Base-by-base conservation (phyloP, 225 moss, liverwort and hornwort genomes). In the Anthoceros angustus region DNA sequence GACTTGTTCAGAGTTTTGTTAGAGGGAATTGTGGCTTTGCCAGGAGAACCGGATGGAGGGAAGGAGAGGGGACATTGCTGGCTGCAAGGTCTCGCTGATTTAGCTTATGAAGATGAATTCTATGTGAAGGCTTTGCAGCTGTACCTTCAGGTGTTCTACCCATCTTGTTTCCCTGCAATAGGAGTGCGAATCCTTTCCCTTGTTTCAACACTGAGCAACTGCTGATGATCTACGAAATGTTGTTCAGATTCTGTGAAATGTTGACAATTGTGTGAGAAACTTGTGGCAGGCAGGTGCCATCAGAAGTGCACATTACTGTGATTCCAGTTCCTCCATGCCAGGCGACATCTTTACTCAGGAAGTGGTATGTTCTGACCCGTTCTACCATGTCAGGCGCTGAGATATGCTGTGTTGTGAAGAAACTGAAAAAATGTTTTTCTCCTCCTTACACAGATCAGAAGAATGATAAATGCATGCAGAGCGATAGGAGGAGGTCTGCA, bases 61-160 rank as follows among this genome's bases (percentile, higher is more conserved):
- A 76, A 82, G 74, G 89, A 84, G 63, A 92, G 86, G 61, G 98
- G 98, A 10, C 83, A 98, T 72, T 82, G 92, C 43, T 98, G 98
- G 98, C 75, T 98, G 70, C 98, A 92, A 70, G 98, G 92, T 49
- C 79, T 98, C 66, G 98, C 92, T 63, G 98, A 98, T 74, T 76
- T 98, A 63, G 98, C 98, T 9, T 98, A 75, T 67, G 98, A 98
- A 78, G 89, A 92, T 24, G 92, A 98, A 42, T 82, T 77, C 16
- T 79, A 89, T 66, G 88, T 92, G 60, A 98, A 87, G 76, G 81
- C 98, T 23, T 77, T 98, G 41, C 92, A 88, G 20, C 82, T 98
- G 32, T 98, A 91, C 69, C 73, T 98, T 42, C 92, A 89, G 76
- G 85, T 86, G 39, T 46, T 21, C 66, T 20, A 14, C 42, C 11